Percentiles rank a stretch among this genome's conserved stretches.
Conservation (phyloP, 306 rosid genomes). For the Albizia julibrissin region DNA sequence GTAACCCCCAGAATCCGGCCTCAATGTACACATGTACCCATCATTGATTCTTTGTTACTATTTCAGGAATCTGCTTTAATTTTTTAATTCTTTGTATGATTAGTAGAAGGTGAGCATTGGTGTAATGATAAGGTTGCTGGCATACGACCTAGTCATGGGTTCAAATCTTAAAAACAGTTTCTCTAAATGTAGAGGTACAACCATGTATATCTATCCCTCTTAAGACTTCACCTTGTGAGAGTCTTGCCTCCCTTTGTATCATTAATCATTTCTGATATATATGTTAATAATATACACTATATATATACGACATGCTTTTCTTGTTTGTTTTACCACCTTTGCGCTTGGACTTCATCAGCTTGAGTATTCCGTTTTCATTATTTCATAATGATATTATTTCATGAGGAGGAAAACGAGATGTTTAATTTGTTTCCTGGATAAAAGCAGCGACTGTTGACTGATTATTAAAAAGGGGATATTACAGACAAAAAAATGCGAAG, state of each 20-base stretch:
- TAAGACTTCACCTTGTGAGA: fast-evolving
- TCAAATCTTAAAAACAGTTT: no score
- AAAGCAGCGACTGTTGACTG: not conserved
- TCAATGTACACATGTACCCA: not conserved
- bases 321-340: not conserved
- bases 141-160: no score
- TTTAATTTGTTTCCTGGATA: not conserved
- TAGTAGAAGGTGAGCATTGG: no score
- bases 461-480: not conserved
- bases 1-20: not conserved
- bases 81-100: not conserved
- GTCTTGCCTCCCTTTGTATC: not conserved
- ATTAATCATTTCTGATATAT: not conserved
- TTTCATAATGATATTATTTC: not conserved
- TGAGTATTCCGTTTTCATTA: not conserved
- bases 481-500: not conserved
- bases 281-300: not conserved
- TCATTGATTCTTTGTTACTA: not conserved
- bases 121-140: no score
- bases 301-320: not conserved
- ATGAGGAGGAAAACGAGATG: not conserved
- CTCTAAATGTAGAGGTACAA: no score
- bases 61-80: not conserved
- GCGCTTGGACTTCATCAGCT: not conserved
- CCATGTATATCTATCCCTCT: no score